Evolutionary conservation across 257 asterid species (phyloP).

Genomic region (Ligustrum vulgare): DNA sequence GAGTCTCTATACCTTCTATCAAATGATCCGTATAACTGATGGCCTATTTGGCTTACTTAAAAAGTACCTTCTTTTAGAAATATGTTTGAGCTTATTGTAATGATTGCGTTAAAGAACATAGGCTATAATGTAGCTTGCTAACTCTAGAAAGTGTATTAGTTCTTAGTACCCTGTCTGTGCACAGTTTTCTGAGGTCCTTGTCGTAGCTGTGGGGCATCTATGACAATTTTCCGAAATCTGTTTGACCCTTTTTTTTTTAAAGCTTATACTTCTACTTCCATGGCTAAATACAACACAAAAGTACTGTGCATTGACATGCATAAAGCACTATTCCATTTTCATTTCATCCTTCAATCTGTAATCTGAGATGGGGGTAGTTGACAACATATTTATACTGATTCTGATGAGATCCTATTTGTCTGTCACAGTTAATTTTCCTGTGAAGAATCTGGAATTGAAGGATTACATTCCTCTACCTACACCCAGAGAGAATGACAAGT

Average conservation of each 20-base stretch:
- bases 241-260: neutral
- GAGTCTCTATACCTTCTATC: too few relatives aligned
- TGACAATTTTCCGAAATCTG: neutral
- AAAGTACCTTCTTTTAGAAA: neutral
- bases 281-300: too few relatives aligned
- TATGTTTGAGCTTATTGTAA: neutral
- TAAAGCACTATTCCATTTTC: neutral
- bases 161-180: neutral
- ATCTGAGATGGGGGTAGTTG: neutral
- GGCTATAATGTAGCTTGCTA: neutral
- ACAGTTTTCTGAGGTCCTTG: neutral
- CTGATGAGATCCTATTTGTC: constrained; percentile 4
- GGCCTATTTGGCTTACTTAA: neutral
- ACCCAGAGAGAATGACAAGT: constrained; percentile 53
- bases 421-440: constrained; percentile 82
- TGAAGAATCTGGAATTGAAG: constrained; percentile 94
- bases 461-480: constrained; percentile 85
- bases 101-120: too few relatives aligned
- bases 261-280: too few relatives aligned
- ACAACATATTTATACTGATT: neutral
- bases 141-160: neutral
- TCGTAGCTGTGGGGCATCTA: neutral
- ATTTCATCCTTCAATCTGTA: neutral
- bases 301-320: too few relatives aligned
- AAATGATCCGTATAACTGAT: too few relatives aligned